Conservation (phyloP, 2,329 filamentous ascomycete species). For the Talaromyces atroroseus region DNA sequence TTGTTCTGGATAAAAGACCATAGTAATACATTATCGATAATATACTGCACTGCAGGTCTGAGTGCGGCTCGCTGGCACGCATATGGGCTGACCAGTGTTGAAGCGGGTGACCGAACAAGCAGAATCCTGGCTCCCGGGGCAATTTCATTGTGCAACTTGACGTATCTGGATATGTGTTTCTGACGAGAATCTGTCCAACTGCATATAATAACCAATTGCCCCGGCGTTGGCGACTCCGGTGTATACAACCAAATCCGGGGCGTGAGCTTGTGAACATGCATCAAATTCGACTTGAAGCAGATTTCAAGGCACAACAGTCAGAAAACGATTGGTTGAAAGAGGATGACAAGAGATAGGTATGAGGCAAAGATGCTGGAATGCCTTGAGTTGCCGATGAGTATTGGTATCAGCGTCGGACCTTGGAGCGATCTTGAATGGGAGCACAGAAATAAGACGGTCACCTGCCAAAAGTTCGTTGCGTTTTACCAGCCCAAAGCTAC, state of each 20-base stretch:
- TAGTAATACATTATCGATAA: not conserved
- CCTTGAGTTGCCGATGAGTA: no score
- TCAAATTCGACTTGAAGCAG: not conserved
- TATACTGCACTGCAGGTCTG: conserved; percentile 7
- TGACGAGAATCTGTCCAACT: conserved; percentile 27
- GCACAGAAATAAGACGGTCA: no score
- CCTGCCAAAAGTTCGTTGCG: not conserved
- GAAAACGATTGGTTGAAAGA: no score
- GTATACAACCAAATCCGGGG: not conserved
- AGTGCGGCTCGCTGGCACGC: conserved; percentile 6
- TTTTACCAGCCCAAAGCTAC: not conserved
- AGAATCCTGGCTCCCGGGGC: conserved; percentile 24
- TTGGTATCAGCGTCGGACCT: no score
- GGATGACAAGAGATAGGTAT: no score
- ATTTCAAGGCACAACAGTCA: no score
- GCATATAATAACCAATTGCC: conserved; percentile 18
- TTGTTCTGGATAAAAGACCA: not conserved
- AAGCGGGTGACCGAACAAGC: conserved; percentile 22
- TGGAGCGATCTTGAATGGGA: no score
- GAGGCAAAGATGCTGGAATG: no score
- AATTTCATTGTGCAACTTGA: conserved; percentile 20
- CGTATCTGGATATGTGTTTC: conserved; percentile 29
- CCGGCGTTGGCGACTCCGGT: not conserved
- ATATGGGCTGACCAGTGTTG: conserved; percentile 16
- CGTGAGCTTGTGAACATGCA: conserved; percentile 1